A percentile compares a stretch with the other conserved stretches of the same genome.
Conservation (phyloP, 225 moss, liverwort and hornwort genomes). For the Straminergon stramineum region DNA sequence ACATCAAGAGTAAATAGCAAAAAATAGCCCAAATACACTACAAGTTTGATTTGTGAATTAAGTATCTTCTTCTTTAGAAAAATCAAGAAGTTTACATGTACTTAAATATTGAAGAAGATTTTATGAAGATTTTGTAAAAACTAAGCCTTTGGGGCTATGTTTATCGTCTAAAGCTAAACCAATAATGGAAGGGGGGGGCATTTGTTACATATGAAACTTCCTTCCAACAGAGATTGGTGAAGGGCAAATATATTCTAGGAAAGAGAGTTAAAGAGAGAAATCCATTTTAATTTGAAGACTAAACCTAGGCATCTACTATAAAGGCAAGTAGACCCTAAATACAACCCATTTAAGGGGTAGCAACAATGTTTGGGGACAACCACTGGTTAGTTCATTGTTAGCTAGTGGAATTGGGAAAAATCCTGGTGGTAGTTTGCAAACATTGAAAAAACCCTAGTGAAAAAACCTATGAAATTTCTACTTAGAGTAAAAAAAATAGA, state of each 20-base stretch:
- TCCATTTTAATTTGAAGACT: background rate
- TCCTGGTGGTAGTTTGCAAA: fast-evolving
- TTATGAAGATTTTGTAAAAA: background rate
- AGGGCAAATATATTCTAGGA: background rate
- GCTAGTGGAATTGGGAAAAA: no score
- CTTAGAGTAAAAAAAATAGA: no score
- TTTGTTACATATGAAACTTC: background rate
- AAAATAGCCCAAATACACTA: no score
- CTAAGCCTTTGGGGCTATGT: no score
- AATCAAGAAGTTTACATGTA: background rate
- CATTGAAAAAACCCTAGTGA: fast-evolving
- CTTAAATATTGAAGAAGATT: background rate
- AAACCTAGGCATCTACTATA: background rate
- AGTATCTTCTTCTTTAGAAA: no score
- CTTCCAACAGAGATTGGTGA: background rate
- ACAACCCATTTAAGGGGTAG: background rate
- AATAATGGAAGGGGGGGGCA: background rate
- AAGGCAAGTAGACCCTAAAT: background rate
- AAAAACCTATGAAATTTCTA: no score
- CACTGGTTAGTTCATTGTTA: no score
- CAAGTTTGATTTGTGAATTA: no score
- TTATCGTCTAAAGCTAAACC: background rate
- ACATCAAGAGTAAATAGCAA: no score
- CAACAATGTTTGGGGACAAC: background rate
- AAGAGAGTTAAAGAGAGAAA: background rate